phyloP scores from a whole-genome alignment of 352 stramenopile species.

The Blastocystis sp. region DNA sequence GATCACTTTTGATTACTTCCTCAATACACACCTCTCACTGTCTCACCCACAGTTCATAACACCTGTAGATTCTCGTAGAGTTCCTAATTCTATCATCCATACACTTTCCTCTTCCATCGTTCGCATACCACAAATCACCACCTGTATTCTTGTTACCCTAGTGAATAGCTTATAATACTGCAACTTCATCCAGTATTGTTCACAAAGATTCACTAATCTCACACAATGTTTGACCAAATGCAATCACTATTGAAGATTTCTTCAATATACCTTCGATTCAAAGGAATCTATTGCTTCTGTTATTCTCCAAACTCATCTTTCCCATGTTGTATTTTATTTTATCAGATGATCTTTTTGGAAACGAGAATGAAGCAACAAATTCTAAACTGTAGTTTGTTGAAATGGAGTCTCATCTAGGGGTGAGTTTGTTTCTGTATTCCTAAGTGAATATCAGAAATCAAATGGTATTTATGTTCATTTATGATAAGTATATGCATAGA shows the following conservation, averaged over 20 bases:
- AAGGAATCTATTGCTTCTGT: conserved; percentile 79
- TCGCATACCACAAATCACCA: conserved; percentile 81
- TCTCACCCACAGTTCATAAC: conserved; percentile 91
- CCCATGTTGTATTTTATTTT: not conserved
- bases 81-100: conserved; percentile 87
- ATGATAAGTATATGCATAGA: not conserved
- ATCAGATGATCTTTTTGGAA: not conserved
- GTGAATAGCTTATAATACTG: conserved; percentile 72
- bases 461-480: not conserved
- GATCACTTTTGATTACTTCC: conserved; percentile 91
- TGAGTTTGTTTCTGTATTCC: not conserved
- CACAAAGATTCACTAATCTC: conserved; percentile 92
- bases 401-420: not conserved
- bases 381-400: not conserved
- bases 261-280: conserved; percentile 83
- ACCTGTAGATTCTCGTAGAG: conserved; percentile 88
- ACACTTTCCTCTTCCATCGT: conserved; percentile 68
- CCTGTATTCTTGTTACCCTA: conserved; percentile 82
- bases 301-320: conserved; percentile 63
- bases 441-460: not conserved
- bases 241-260: conserved; percentile 93
- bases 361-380: not conserved
- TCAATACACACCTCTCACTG: conserved; percentile 99
- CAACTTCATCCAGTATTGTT: conserved; percentile 87
- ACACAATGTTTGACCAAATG: conserved; percentile 88